These are phyloP conservation scores for Trichoderma sp. DNA, from an alignment of 2,329 filamentous ascomycete species.

Conservation along the genomic window DNA sequence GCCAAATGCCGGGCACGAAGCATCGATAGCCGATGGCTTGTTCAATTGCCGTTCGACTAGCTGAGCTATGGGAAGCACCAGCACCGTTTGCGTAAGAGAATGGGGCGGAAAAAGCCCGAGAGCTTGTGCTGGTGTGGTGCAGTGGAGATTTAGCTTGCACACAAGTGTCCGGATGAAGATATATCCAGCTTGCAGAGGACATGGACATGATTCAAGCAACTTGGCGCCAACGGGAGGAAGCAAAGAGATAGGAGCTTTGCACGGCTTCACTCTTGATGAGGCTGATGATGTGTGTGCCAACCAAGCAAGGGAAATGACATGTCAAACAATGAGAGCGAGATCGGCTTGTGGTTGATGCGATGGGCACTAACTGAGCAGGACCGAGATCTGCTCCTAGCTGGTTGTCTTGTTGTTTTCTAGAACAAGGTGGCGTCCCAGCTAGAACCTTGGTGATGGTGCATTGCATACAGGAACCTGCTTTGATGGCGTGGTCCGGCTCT, in stretches of 20 bases:
- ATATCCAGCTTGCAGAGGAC: background rate
- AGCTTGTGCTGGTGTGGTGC: background rate
- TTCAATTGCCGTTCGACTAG: background rate
- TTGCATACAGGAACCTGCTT: background rate
- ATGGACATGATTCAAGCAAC: conserved; percentile 1
- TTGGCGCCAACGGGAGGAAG: background rate
- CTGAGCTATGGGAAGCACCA: background rate
- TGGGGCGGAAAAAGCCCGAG: background rate
- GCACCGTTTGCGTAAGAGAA: background rate
- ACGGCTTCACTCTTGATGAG: background rate
- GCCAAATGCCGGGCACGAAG: background rate
- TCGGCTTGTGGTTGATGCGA: background rate
- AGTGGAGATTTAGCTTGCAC: background rate
- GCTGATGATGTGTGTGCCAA: background rate
- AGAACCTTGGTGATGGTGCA: background rate
- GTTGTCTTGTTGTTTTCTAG: background rate
- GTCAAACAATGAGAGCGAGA: background rate
- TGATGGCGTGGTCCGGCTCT: conserved; percentile 8
- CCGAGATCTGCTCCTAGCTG: background rate
- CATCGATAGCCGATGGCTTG: background rate
- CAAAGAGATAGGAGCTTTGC: background rate
- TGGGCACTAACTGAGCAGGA: background rate
- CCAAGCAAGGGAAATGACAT: background rate
- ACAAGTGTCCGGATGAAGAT: background rate
- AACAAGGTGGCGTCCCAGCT: background rate